Base-by-base conservation (phyloP, 192 early-diverging fungal genomes). In the Podila epicladia region DNA sequence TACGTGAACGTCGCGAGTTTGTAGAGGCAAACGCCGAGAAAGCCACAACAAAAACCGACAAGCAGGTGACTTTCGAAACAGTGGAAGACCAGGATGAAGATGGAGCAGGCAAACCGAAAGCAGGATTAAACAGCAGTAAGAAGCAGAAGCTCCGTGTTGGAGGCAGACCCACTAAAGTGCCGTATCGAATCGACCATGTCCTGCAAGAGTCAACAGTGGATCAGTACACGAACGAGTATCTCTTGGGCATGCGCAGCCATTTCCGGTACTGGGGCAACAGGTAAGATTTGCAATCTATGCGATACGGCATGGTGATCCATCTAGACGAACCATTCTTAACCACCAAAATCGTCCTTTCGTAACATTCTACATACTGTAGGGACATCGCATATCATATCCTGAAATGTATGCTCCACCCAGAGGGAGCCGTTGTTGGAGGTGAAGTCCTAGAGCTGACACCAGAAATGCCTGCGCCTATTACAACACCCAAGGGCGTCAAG, bases 241-340 rank as follows among this genome's bases (percentile, higher is more conserved):
- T 89, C 12, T 71, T 89, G 50, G 87, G 87, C 4, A 77, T 89
- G 59, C 61, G 87, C 22, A 86, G 85, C 20, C 87, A 89, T 75
- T 89, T 89, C 72, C 83, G 83, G 2, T 89, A 89, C 50, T 89
- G 87, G 87, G 86, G 82, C 17, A 89, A 84, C 60, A 86, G 85
- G 75, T 86, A 89, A 50, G 19, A 11, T 5, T 15, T 8, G 24
- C 5, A 58, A 32, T 33, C 20, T 5, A 28, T 50, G 20, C 32
- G 32, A 11, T 64, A 38, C 2, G 19, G 12, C 32, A 41, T 7
- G 15, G 8, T 41, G 19, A n/a, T 35, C 15, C 37, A 24, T 11
- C 29, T 8, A 17, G 20, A 35, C 26, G 7, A n/a, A 3, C 9
- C n/a, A 4, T 19, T 64, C 4, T 22, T 20, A 19, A 19, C 28